Evolutionary conservation across 1,139 yeast genomes (phyloP).

Genomic region (Yamadazyma membranifaciens): DNA sequence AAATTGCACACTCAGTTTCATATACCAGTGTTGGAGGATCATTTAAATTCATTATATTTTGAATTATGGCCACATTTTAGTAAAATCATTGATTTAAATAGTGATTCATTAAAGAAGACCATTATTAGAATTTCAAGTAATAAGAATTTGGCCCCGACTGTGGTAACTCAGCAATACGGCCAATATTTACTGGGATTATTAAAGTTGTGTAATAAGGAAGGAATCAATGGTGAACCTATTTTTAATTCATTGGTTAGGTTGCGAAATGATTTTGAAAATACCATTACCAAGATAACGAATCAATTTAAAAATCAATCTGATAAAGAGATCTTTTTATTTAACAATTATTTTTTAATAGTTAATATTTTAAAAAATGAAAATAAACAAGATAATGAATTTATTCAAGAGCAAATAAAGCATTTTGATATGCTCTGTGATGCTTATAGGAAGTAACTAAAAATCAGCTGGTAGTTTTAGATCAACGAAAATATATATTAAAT

Average conservation of each 20-base stretch:
- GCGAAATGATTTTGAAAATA: constrained; percentile 75
- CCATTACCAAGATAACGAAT: constrained; percentile 65
- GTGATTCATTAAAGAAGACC: constrained; percentile 59
- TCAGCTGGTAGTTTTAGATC: too few species aligned
- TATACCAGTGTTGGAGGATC: constrained; percentile 74
- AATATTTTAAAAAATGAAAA: constrained; percentile 49
- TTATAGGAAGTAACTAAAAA: constrained; percentile 28
- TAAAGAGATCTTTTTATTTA: constrained; percentile 70
- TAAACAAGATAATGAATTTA: constrained; percentile 45
- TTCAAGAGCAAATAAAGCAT: constrained; percentile 59
- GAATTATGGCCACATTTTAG: constrained; percentile 87
- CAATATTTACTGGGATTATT: constrained; percentile 71
- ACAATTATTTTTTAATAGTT: constrained; percentile 63
- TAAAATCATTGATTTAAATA: constrained; percentile 68
- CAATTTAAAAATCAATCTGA: constrained; percentile 42
- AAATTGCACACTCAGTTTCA: constrained; percentile 61
- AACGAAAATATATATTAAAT: not conserved
- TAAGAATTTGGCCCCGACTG: constrained; percentile 52
- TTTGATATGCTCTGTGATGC: constrained; percentile 63
- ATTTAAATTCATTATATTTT: constrained; percentile 64
- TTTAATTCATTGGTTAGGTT: constrained; percentile 66
- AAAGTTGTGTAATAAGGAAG: constrained; percentile 44
- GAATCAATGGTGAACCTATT: constrained; percentile 62
- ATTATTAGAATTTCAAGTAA: constrained; percentile 20
- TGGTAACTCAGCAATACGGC: constrained; percentile 76